Evolutionary conservation across 345 rosid species (phyloP), one percentile per base, ranked within the genome.

Genomic region (Brassica rapa): DNA sequence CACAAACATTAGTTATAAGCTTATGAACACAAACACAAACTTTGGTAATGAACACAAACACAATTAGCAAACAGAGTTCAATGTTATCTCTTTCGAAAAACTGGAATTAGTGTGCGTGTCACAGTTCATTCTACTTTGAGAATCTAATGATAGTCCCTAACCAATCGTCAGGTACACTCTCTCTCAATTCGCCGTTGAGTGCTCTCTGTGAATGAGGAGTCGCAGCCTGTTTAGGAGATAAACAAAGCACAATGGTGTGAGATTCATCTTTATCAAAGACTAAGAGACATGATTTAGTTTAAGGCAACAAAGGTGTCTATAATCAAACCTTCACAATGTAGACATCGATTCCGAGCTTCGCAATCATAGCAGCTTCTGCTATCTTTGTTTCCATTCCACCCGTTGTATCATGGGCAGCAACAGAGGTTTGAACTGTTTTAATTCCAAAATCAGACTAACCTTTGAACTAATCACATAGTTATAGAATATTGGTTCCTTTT

Each of bases 361-460:
- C 99, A 64, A 91, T 95, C 87, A 86, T 76, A 32, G 96, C 99
- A 59, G 99, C 99, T 85, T 93, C 97, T 14, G 85, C 73, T 81
- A 95, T 90, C 86, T 94, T 94, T 57, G 98, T 88, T 75, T 4
- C 85, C 99, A 93, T 94, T 15, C 98, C 98, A 39, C 98, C 98
- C 0, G 99, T 94, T 32, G 98, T 94, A 76, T 94, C 98, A 63
- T 90, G 99, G 8, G 90, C 93, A 65, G 94, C 93, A 53, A 89
- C 98, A 0, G 89, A 91, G 68, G 83, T 85, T 77, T 92, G 84
- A 68, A 93, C 99, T 92, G 89, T 80, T 72, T 53, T 14, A 27
- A 73, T 60, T 43, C 62, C 72, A 71, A 4, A 37, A 39, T 9
- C 37, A 37, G 55, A 27, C 30, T 3, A 12, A 39, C 46, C 16